Conservation (phyloP, 805 yeast species). For the Metschnikowia amazonensis region DNA sequence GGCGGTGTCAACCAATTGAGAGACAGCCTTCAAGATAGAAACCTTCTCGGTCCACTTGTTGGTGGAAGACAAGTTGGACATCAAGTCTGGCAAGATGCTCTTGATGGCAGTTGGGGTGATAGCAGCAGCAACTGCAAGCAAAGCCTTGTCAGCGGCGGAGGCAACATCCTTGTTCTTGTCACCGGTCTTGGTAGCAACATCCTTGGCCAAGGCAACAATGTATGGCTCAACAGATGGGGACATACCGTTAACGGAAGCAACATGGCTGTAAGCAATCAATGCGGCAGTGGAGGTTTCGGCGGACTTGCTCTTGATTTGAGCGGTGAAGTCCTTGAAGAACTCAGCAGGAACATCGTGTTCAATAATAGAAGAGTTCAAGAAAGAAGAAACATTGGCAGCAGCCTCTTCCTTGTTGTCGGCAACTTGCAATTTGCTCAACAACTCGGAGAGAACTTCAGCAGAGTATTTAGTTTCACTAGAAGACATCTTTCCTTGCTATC, state of each 20-base stretch:
- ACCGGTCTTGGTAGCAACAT: conserved; percentile 76
- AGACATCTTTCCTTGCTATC: conserved; percentile 38
- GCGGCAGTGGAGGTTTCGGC: conserved; percentile 64
- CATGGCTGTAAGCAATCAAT: conserved; percentile 77
- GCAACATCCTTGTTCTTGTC: conserved; percentile 81
- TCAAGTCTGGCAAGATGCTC: conserved; percentile 78
- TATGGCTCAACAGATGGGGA: conserved; percentile 95
- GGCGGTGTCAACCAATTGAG: conserved; percentile 89
- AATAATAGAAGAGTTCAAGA: conserved; percentile 93
- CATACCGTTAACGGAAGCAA: conserved; percentile 74
- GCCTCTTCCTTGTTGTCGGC: conserved; percentile 87
- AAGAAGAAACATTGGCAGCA: conserved; percentile 85
- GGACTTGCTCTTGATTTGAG: conserved; percentile 74
- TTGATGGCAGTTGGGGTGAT: conserved; percentile 93
- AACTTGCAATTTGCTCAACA: conserved; percentile 87
- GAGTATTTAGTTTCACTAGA: conserved; percentile 56
- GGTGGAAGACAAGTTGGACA: conserved; percentile 61
- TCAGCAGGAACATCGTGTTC: conserved; percentile 96
- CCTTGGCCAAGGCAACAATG: conserved; percentile 72
- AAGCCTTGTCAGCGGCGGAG: conserved; percentile 71
- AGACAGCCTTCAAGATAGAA: conserved; percentile 78
- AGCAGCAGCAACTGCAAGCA: conserved; percentile 71
- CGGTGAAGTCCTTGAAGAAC: conserved; percentile 75
- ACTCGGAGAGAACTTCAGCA: conserved; percentile 83
- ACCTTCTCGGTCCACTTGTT: conserved; percentile 99